Conservation (phyloP, 2,329 filamentous ascomycete species). For the Fusarium tuaranense region DNA sequence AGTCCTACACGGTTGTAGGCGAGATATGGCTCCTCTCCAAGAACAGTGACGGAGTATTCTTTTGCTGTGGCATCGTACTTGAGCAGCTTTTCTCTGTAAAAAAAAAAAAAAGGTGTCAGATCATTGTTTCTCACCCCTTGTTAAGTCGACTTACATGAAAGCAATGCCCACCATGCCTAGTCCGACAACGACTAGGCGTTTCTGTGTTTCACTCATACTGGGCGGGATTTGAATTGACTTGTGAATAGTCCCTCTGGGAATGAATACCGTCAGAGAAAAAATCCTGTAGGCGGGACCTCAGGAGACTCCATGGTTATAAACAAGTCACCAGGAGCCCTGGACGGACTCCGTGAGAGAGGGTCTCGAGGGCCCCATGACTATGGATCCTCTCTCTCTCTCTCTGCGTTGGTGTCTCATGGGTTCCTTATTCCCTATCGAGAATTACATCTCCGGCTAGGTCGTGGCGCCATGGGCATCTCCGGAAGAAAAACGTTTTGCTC, state of each 20-base stretch:
- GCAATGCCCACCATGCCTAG: slow-evolving; percentile 93
- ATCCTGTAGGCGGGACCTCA: background rate
- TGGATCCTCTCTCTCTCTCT: slow-evolving; percentile 7
- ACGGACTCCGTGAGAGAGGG: slow-evolving; percentile 23
- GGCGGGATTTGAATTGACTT: background rate
- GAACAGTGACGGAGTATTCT: slow-evolving; percentile 85
- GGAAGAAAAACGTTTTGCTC: slow-evolving; percentile 5
- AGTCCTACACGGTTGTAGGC: slow-evolving; percentile 93
- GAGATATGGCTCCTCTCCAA: slow-evolving; percentile 88
- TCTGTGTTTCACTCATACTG: slow-evolving; percentile 50
- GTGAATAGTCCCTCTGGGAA: background rate
- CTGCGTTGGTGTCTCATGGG: slow-evolving; percentile 5
- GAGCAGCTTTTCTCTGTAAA: slow-evolving; percentile 82
- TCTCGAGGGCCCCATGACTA: slow-evolving; percentile 10
- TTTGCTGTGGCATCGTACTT: slow-evolving; percentile 82
- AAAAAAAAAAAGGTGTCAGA: slow-evolving; percentile 15
- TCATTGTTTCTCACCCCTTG: background rate
- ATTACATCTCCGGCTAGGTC: slow-evolving; percentile 38
- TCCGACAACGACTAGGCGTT: slow-evolving; percentile 84
- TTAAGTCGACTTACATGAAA: slow-evolving; percentile 76
- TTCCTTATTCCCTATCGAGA: slow-evolving; percentile 35
- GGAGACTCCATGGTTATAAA: slow-evolving; percentile 32
- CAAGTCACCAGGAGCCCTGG: slow-evolving; percentile 17
- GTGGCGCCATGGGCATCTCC: slow-evolving; percentile 40
- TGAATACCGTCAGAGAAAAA: background rate